Conservation (phyloP, 257 asterid species). For the Thymus quinquecostatus region DNA sequence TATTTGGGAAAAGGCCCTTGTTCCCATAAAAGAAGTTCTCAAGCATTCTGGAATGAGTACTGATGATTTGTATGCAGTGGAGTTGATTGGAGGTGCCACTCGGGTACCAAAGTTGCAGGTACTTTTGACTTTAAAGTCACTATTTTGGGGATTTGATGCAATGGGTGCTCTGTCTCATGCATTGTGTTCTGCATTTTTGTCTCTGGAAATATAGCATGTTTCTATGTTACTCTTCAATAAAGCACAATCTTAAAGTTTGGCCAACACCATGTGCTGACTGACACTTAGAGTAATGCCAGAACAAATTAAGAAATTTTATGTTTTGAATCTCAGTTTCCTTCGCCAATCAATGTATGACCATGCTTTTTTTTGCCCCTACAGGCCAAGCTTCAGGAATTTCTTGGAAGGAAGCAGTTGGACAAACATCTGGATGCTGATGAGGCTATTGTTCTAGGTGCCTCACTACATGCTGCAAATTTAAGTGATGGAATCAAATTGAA, state of each 20-base stretch:
- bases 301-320: conserved; percentile 6
- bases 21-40: conserved; percentile 81
- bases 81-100: conserved; percentile 99
- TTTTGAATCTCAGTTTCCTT: conserved; percentile 21
- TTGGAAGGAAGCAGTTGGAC: conserved; percentile 94
- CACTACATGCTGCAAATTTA: conserved; percentile 95
- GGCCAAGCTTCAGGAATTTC: conserved; percentile 97
- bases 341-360: conserved; percentile 15
- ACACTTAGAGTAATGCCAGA: conserved; percentile 17
- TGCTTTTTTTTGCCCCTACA: conserved; percentile 34
- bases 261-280: background rate
- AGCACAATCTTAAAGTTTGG: no score
- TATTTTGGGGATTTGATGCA: conserved; percentile 1
- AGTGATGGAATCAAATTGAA: conserved; percentile 98
- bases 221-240: background rate
- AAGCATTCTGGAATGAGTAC: conserved; percentile 68
- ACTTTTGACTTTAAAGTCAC: conserved; percentile 18
- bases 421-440: conserved; percentile 97
- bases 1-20: conserved; percentile 86
- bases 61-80: conserved; percentile 88
- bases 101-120: conserved; percentile 99
- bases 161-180: conserved; percentile 3
- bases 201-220: conserved; percentile 1
- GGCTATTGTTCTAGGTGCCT: conserved; percentile 94
- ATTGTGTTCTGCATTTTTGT: conserved; percentile 12